Conservation (phyloP, 768 basidiomycete species). For the Dioszegia aurantiaca region DNA sequence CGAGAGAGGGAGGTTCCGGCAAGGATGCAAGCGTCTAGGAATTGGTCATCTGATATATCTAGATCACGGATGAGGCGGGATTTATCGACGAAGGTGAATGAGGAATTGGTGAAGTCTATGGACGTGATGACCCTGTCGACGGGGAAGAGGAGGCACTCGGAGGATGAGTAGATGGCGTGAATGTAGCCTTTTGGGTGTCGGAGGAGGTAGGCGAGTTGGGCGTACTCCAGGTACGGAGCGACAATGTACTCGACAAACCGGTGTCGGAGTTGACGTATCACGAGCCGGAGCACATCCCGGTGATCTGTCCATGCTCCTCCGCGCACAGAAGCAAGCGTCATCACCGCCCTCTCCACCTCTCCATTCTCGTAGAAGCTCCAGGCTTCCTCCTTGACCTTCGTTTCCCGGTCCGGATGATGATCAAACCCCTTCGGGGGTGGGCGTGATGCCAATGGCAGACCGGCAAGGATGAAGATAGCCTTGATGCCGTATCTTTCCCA, state of each 20-base stretch:
- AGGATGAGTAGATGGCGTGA: constrained; percentile 87
- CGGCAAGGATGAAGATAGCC: constrained; percentile 97
- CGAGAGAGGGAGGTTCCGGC: constrained; percentile 73
- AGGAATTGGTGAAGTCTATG: constrained; percentile 67
- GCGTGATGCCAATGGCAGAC: constrained; percentile 73
- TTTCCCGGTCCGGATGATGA: constrained; percentile 33
- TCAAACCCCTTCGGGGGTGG: constrained; percentile 63
- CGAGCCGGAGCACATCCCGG: constrained; percentile 92
- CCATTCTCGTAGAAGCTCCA: constrained; percentile 93
- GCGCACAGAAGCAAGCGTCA: constrained; percentile 73
- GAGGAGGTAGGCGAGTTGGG: constrained; percentile 91
- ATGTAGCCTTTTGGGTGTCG: constrained; percentile 90
- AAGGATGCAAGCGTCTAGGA: constrained; percentile 88
- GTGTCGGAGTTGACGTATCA: constrained; percentile 87
- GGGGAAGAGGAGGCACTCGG: constrained; percentile 85
- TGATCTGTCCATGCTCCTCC: constrained; percentile 59
- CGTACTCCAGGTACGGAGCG: constrained; percentile 91
- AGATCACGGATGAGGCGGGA: constrained; percentile 66
- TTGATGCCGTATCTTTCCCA: constrained; percentile 92
- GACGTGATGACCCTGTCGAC: constrained; percentile 70
- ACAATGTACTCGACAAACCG: constrained; percentile 93
- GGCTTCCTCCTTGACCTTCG: constrained; percentile 59
- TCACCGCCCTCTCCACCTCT: constrained; percentile 82
- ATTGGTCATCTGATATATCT: constrained; percentile 76
- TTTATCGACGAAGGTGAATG: constrained; percentile 81